phyloP scores from a whole-genome alignment of 1,284 basidiomycete species.

The Polyporus tsugae region DNA sequence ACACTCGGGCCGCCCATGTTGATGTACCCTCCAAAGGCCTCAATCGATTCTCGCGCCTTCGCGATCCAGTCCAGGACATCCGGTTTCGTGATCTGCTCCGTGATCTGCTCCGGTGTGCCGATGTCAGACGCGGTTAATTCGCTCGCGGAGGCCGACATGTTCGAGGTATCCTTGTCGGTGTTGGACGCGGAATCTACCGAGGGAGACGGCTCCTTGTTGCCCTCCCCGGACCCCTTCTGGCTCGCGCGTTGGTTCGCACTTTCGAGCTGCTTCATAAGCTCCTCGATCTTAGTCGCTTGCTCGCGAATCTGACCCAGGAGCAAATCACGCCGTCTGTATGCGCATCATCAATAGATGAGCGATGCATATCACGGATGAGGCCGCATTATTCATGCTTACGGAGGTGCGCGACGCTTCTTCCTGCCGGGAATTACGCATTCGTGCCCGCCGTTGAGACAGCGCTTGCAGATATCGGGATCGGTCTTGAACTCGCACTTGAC shows the following conservation, averaged over 20 bases:
- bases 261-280: slow-evolving; percentile 72
- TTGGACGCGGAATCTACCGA: slow-evolving; percentile 29
- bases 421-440: slow-evolving; percentile 80
- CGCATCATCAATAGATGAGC: background rate
- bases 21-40: slow-evolving; percentile 71
- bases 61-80: slow-evolving; percentile 76
- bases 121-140: slow-evolving; percentile 37
- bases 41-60: slow-evolving; percentile 70
- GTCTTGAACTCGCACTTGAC: slow-evolving; percentile 77
- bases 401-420: slow-evolving; percentile 78
- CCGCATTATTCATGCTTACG: slow-evolving; percentile 54
- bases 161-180: slow-evolving; percentile 29
- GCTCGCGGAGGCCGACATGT: slow-evolving; percentile 26
- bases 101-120: slow-evolving; percentile 29
- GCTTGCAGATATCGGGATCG: slow-evolving; percentile 73
- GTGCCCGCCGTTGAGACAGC: slow-evolving; percentile 69
- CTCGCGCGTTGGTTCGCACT: slow-evolving; percentile 40
- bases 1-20: slow-evolving; percentile 62
- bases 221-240: slow-evolving; percentile 23
- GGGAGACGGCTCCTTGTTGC: slow-evolving; percentile 27
- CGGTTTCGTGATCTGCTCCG: slow-evolving; percentile 39
- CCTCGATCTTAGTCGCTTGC: slow-evolving; percentile 73
- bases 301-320: slow-evolving; percentile 75
- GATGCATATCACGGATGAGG: background rate
- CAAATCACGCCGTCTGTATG: slow-evolving; percentile 72